Base-by-base conservation (phyloP, 2,329 filamentous ascomycete genomes). In the Talaromyces sp. region DNA sequence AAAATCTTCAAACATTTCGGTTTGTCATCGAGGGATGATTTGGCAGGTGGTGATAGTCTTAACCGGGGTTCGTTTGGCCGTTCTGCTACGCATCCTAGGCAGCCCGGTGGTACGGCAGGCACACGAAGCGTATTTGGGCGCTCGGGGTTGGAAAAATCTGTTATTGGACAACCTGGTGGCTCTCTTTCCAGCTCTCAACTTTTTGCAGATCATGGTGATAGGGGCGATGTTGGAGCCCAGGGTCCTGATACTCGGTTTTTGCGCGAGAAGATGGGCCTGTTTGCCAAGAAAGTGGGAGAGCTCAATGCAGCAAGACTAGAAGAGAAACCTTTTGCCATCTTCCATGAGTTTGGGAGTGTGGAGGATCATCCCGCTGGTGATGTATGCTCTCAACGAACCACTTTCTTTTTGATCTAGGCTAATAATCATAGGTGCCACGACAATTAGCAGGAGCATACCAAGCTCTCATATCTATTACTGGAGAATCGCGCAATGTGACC, bases 1-100 rank as follows among this genome's bases (percentile, higher is more conserved):
- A 89, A 89, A 69, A 97, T 99, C 69, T 98, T 97, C 78, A 89
- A 97, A 73, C 95, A 99, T 78, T 98, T 99, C 76, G 95, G 95
- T 14, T 90, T 99, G 16, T 83, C 81, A 8, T 76, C 79, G 74
- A 89, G 88, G 60, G 75, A 78, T 62, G 72, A 72, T 27, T 67
- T 70, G 14, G 56, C 60, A 16, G 69, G 68, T 65, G 75, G 88
- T 52, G 68, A 73, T 65, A 70, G 77, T 37, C 76, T 75, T 63
- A 74, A 74, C 19, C 74, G 66, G 68, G 74, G 74, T 67, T 76
- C 82, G 3, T 89, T 89, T 75, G 86, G 86, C 14, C 74, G 77
- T 43, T 74, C 79, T n/a, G 70, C 70, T 35, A 75, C 71, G 66
- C 77, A 76, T 61, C 69, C 73, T 14, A 76, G 73, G 72, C 81